Base-by-base conservation (phyloP, 1,284 basidiomycete genomes). In the Coniferiporia weirii region DNA sequence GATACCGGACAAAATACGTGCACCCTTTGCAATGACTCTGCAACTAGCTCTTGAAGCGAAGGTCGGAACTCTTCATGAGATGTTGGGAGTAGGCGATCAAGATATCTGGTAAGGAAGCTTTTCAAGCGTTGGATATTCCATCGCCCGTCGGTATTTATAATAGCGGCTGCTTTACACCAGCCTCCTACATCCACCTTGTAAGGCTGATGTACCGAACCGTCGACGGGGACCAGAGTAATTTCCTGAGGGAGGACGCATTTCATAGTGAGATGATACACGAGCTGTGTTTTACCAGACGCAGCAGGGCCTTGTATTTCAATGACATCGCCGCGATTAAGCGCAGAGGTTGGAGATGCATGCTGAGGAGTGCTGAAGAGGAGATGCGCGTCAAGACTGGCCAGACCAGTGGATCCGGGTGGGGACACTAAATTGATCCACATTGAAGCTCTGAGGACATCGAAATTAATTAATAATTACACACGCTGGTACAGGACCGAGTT, bases 261-360 rank as follows among this genome's bases (percentile, higher is more conserved):
- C n/a, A 81, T 72, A 36, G 89, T 68, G 57, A 89, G 70, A 66
- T 82, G 79, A 68, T 87, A 86, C 22, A 90, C 70, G 9, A 93
- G 70, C 61, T 87, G 84, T 1, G 86, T 85, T 71, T 93, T 93
- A 40, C 89, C 91, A 15, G 84, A 83, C 19, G 78, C 78, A 1
- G 89, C 74, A 4, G 85, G 79, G 1, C 89, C 91, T 70, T 91
- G 86, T 43, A 93, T 76, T 70, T 90, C 86, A 65, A 92, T 71
- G 46, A 89, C 76, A 70, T 90, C 82, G 34, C 84, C 84, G 20
- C 73, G 72, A 44, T 71, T 70, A 36, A 81, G 70, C 43, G 73
- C 70, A 27, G 72, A 71, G 63, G 63, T 64, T 47, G 59, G 61
- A 27, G 64, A 64, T 54, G 66, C 54, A 62, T 67, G 60, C 52